phyloP scores from a whole-genome alignment of 371 early-diverging fungal genomes.

The Syncephalastrum racemosum region DNA sequence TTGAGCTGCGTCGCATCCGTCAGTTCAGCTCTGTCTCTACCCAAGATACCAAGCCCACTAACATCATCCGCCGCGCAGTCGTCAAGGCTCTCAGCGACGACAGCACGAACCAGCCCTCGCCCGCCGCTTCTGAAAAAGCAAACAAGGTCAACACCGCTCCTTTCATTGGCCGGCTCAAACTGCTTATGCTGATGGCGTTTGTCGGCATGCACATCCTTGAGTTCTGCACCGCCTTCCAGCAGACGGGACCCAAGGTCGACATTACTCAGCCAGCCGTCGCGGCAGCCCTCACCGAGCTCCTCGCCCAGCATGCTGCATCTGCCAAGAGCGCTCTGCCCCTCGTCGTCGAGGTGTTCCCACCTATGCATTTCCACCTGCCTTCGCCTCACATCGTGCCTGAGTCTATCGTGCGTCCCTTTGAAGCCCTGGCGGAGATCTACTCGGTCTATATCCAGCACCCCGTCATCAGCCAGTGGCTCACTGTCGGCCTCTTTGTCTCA shows the following conservation, averaged over 20 bases:
- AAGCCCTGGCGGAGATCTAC: constrained; percentile 46
- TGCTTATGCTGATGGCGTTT: constrained; percentile 59
- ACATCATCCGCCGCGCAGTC: constrained; percentile 35
- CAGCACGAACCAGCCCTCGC: background rate
- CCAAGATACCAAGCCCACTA: too few species aligned
- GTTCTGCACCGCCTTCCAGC: constrained; percentile 64
- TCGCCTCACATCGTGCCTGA: constrained; percentile 29
- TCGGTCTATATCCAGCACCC: constrained; percentile 64
- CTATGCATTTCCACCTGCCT: constrained; percentile 56
- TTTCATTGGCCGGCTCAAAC: constrained; percentile 52
- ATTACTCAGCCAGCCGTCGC: constrained; percentile 39
- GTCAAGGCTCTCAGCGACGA: constrained; percentile 48
- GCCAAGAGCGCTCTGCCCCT: constrained; percentile 45
- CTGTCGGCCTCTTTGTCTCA: constrained; percentile 53
- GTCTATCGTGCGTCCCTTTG: constrained; percentile 44
- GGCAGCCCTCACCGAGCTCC: constrained; percentile 42
- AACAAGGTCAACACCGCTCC: constrained; percentile 46
- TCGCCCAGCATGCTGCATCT: constrained; percentile 45
- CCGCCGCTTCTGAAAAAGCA: constrained; percentile 7
- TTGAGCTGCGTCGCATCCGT: constrained; percentile 60
- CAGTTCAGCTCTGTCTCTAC: too few species aligned
- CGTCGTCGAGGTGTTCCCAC: constrained; percentile 63
- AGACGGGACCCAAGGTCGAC: constrained; percentile 40
- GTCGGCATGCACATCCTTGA: constrained; percentile 75
- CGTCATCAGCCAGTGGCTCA: constrained; percentile 62